Conservation (phyloP, 257 asterid species). For the Gentiana straminea region DNA sequence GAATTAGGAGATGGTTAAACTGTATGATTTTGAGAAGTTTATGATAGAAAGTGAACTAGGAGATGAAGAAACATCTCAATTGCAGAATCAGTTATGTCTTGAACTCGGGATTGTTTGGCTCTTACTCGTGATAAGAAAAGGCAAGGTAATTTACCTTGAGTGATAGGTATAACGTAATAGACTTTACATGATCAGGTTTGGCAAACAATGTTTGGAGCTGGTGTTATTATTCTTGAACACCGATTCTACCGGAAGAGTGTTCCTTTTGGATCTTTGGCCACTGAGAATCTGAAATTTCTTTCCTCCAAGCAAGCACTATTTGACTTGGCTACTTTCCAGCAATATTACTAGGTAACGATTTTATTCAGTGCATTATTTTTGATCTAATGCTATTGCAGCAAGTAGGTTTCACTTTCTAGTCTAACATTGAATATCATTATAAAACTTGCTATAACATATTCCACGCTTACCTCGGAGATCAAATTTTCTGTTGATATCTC, state of each 20-base stretch:
- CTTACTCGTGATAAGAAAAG: too few relatives aligned
- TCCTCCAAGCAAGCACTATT: constrained; percentile 53
- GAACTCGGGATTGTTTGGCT: too few relatives aligned
- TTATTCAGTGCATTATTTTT: background rate
- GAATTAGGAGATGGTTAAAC: too few relatives aligned
- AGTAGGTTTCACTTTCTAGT: background rate
- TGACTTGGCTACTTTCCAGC: constrained; percentile 86
- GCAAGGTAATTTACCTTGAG: too few relatives aligned
- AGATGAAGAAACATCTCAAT: too few relatives aligned
- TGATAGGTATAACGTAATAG: too few relatives aligned
- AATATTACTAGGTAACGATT: constrained; percentile 71
- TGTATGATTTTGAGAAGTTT: too few relatives aligned
- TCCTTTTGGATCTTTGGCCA: constrained; percentile 61
- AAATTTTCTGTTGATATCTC: too few relatives aligned
- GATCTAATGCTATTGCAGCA: background rate
- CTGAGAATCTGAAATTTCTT: constrained; percentile 42
- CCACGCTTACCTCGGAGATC: too few relatives aligned
- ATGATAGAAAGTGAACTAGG: too few relatives aligned
- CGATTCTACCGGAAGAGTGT: constrained; percentile 89
- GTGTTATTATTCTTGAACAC: constrained; percentile 78
- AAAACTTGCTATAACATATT: background rate
- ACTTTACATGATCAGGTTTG: constrained; percentile 39
- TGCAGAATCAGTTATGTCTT: too few relatives aligned
- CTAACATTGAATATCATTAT: background rate
- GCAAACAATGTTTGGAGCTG: constrained; percentile 94